A percentile compares a stretch with the other conserved stretches of the same genome.
Conservation (phyloP, 345 rosid genomes). For the Brassica juncea region DNA sequence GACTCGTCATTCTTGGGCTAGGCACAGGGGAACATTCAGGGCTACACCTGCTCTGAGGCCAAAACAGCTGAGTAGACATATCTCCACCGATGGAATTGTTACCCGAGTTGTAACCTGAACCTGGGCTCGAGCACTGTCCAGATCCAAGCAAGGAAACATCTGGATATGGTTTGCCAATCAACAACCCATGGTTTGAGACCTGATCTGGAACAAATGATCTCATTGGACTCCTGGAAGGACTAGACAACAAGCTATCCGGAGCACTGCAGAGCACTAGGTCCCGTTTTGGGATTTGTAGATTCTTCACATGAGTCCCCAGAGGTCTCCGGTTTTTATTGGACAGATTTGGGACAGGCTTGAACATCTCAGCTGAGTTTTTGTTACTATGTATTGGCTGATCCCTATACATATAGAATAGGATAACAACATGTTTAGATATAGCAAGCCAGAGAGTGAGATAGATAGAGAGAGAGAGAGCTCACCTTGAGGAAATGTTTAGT, state of each 20-base stretch:
- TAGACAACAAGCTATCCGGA: conserved; percentile 93
- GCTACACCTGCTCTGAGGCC: conserved; percentile 95
- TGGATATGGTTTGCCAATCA: conserved; percentile 69
- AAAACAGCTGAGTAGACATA: conserved; percentile 79
- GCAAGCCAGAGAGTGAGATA: not conserved
- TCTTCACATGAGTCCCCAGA: conserved; percentile 56
- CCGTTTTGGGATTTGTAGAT: conserved; percentile 66
- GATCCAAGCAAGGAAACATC: conserved; percentile 83
- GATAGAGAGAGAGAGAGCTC: conserved; percentile 15
- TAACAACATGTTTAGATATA: conserved; percentile 13
- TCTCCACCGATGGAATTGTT: conserved; percentile 96
- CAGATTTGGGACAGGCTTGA: conserved; percentile 57
- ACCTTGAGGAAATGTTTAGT: conserved; percentile 64
- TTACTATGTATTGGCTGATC: conserved; percentile 49
- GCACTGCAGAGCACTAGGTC: conserved; percentile 69
- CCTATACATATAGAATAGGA: conserved; percentile 50
- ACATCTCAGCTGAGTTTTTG: conserved; percentile 57
- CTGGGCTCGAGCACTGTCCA: conserved; percentile 98
- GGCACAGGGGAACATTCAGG: conserved; percentile 95
- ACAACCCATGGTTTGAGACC: conserved; percentile 61
- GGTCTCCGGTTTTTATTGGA: conserved; percentile 57
- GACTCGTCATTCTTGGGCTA: conserved; percentile 96
- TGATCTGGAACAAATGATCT: conserved; percentile 74
- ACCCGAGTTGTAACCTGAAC: conserved; percentile 94
- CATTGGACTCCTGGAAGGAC: conserved; percentile 98